phyloP scores from a whole-genome alignment of 108 stramenopile species.

The Nitzschia sp. region DNA sequence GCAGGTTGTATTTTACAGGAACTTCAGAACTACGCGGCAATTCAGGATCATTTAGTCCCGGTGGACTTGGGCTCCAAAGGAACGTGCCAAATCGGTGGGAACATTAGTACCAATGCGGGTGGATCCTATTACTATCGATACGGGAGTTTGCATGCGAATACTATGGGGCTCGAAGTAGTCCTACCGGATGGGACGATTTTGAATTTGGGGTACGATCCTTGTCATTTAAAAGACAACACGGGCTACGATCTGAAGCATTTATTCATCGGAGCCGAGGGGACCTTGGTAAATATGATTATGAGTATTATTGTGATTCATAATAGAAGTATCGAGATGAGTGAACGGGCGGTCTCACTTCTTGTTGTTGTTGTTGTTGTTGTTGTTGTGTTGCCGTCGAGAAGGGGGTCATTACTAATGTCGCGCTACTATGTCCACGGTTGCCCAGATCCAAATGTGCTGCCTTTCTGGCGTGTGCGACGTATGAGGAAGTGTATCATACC shows the following conservation, averaged over 20 bases:
- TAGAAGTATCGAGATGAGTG: too few species aligned
- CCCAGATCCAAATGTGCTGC: conserved; percentile 76
- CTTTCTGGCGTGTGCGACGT: conserved; percentile 75
- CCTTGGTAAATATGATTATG: too few species aligned
- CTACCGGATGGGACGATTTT: conserved; percentile 83
- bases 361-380: too few species aligned
- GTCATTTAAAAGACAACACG: conserved; percentile 94
- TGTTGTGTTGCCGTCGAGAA: too few species aligned
- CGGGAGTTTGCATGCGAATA: conserved; percentile 87
- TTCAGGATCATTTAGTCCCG: conserved; percentile 72
- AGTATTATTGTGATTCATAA: too few species aligned
- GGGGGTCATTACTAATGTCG: conserved; percentile 79
- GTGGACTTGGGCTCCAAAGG: conserved; percentile 97
- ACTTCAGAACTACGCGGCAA: conserved; percentile 68
- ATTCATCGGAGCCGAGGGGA: conserved; percentile 96
- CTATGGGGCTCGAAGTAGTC: conserved; percentile 94
- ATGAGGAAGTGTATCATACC: conserved; percentile 53
- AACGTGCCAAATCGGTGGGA: conserved; percentile 96
- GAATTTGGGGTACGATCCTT: conserved; percentile 47
- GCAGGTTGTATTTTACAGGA: conserved; percentile 91
- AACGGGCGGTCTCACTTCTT: background rate
- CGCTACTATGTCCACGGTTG: conserved; percentile 62
- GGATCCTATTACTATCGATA: conserved; percentile 81
- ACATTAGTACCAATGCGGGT: conserved; percentile 95
- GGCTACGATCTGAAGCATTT: conserved; percentile 94